phyloP scores from a whole-genome alignment of 73 alveolate genomes.

The Symbiodinium natans region DNA sequence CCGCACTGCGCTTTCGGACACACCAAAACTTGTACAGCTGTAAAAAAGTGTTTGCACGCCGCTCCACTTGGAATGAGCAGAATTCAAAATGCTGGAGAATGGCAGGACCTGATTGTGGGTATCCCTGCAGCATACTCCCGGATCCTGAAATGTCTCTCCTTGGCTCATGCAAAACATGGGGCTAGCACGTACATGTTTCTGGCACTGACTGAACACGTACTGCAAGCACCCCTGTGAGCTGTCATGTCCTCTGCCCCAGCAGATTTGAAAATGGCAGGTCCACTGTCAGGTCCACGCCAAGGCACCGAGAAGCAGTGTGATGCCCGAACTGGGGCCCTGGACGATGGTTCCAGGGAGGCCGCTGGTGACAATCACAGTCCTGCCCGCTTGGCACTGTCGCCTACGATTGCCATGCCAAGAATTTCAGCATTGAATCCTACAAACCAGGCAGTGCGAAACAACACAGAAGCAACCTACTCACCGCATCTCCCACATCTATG shows the following conservation, averaged over 20 bases:
- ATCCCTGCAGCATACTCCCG: slow-evolving; percentile 71
- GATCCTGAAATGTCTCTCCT: slow-evolving; percentile 61
- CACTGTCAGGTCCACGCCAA: too few species aligned
- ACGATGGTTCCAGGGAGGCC: slow-evolving; percentile 27
- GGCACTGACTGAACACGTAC: background rate
- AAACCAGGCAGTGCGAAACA: too few species aligned
- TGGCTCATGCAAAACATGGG: background rate
- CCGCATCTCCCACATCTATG: too few species aligned
- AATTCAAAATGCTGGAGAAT: slow-evolving; percentile 8
- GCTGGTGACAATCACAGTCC: slow-evolving; percentile 73
- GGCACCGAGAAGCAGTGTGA: slow-evolving; percentile 24
- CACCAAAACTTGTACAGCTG: slow-evolving; percentile 52
- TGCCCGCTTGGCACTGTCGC: too few species aligned
- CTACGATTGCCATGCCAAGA: too few species aligned
- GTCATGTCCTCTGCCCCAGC: too few species aligned
- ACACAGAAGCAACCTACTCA: too few species aligned
- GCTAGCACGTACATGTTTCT: background rate
- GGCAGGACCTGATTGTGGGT: slow-evolving; percentile 78
- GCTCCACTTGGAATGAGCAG: slow-evolving; percentile 17
- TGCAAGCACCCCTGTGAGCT: too few species aligned
- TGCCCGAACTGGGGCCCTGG: slow-evolving; percentile 40
- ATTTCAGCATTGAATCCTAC: too few species aligned
- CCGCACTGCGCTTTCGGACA: slow-evolving; percentile 19
- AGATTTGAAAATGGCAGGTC: too few species aligned
- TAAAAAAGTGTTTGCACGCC: slow-evolving; percentile 59